Conservation (phyloP, 2,329 filamentous ascomycete genomes). For the Penicillium oxalicum region DNA sequence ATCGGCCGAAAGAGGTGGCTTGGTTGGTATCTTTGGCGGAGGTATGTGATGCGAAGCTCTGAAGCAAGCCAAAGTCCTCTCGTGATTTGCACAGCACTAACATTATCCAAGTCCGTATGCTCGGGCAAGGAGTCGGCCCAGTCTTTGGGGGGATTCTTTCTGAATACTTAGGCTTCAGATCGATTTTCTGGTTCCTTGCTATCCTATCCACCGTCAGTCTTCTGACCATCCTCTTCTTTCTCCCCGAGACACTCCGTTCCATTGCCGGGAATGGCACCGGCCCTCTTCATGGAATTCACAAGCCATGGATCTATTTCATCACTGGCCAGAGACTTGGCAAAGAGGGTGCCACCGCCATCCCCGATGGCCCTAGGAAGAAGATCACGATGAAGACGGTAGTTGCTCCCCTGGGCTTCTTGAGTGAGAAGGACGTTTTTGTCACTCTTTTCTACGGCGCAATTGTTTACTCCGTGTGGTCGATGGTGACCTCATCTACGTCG, state of each 20-base stretch:
- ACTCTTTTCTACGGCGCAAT: slow-evolving; percentile 41
- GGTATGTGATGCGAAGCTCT: slow-evolving; percentile 19
- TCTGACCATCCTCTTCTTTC: slow-evolving; percentile 37
- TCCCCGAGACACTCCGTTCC: slow-evolving; percentile 44
- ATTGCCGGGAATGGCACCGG: slow-evolving; percentile 43
- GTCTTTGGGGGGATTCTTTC: slow-evolving; percentile 38
- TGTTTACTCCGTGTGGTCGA: slow-evolving; percentile 46
- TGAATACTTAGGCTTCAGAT: slow-evolving; percentile 34
- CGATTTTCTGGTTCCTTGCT: slow-evolving; percentile 42
- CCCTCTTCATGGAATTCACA: slow-evolving; percentile 35
- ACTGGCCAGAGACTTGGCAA: slow-evolving; percentile 16
- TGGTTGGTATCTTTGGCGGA: slow-evolving; percentile 36
- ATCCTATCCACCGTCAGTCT: slow-evolving; percentile 32
- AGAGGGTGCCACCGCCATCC: slow-evolving; percentile 9
- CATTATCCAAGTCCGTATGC: slow-evolving; percentile 32
- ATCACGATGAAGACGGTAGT: slow-evolving; percentile 33
- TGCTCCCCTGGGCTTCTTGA: slow-evolving; percentile 38
- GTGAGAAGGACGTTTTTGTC: slow-evolving; percentile 44
- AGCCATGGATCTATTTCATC: slow-evolving; percentile 35
- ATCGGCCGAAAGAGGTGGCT: slow-evolving; percentile 35
- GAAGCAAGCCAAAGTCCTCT: no score
- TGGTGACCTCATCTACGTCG: slow-evolving; percentile 44
- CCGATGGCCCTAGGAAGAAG: slow-evolving; percentile 13
- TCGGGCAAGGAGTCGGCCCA: slow-evolving; percentile 43
- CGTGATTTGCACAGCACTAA: neutral